Percentiles rank a stretch among this genome's conserved stretches.
phyloP scores from a whole-genome alignment of 768 basidiomycete species.

The Peribolospora kevripleyi region DNA sequence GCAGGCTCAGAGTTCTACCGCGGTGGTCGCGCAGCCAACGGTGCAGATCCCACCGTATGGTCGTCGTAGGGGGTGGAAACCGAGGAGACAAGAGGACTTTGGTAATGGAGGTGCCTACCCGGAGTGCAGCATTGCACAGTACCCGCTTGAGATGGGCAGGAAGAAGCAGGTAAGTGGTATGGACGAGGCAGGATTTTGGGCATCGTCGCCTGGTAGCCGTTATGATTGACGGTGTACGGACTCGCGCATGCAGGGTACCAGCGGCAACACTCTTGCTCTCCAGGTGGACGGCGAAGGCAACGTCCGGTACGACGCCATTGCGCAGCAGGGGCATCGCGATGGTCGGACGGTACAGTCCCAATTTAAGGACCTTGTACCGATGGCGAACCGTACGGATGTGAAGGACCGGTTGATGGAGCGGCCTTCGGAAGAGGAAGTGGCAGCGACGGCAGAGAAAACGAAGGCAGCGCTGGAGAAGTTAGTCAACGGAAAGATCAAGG shows the following conservation, averaged over 20 bases:
- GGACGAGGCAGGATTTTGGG: neutral
- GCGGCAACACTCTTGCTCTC: constrained; percentile 82
- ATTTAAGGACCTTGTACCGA: constrained; percentile 90
- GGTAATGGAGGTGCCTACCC: constrained; percentile 42
- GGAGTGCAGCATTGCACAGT: constrained; percentile 92
- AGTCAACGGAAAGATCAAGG: constrained; percentile 88
- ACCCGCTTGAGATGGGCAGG: constrained; percentile 79
- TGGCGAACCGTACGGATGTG: constrained; percentile 68
- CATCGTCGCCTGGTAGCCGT: neutral
- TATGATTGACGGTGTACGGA: neutral
- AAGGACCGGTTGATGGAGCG: constrained; percentile 57
- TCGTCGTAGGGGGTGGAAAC: constrained; percentile 63
- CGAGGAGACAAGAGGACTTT: constrained; percentile 56
- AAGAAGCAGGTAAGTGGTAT: constrained; percentile 44
- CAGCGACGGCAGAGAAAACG: constrained; percentile 73
- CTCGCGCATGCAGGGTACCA: constrained; percentile 35
- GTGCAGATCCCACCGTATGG: constrained; percentile 57
- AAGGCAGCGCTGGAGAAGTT: constrained; percentile 77
- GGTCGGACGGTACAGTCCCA: constrained; percentile 77
- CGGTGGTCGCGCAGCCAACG: constrained; percentile 28
- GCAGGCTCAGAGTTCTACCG: constrained; percentile 8
- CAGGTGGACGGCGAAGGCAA: constrained; percentile 94
- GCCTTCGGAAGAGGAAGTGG: constrained; percentile 78
- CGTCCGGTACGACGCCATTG: constrained; percentile 82
- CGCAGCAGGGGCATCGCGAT: constrained; percentile 71